A percentile compares a stretch with the other conserved stretches of the same genome.
Evolutionary conservation across 164 flowering plant genomes (phyloP).

Genomic region (Protea cynaroides): DNA sequence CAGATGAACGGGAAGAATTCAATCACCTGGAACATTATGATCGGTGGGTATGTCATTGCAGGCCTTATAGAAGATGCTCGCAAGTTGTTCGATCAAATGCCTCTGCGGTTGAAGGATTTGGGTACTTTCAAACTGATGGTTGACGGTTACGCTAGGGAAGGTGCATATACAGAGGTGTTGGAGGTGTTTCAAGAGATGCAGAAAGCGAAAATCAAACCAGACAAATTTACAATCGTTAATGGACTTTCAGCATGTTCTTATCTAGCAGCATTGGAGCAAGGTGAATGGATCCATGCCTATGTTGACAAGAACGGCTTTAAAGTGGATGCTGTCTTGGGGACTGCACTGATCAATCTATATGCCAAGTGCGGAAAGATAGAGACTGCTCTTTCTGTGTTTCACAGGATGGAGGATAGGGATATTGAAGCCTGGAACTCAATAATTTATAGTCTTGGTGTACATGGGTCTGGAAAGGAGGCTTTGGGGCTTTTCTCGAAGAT

Average conservation of each 20-base stretch:
- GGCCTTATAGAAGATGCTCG: too few species aligned
- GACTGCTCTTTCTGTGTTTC: conserved; percentile 2
- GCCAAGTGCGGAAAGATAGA: neutral
- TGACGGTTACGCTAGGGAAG: neutral
- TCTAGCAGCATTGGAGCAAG: neutral
- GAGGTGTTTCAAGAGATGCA: too few species aligned
- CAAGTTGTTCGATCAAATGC: too few species aligned
- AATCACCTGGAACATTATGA: neutral
- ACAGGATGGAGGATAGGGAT: neutral
- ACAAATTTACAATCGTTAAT: neutral
- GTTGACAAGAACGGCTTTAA: neutral
- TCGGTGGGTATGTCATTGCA: neutral
- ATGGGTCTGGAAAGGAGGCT: too few species aligned
- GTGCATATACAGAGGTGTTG: too few species aligned
- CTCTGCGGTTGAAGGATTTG: neutral
- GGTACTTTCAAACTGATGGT: neutral
- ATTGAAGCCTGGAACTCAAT: neutral
- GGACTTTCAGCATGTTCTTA: neutral
- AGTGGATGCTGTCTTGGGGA: neutral
- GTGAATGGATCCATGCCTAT: neutral
- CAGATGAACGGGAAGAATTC: too few species aligned
- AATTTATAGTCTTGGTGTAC: too few species aligned
- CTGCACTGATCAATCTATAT: conserved; percentile 4
- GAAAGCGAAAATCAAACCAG: too few species aligned
- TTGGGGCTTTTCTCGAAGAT: too few species aligned